Percentiles rank a stretch among this genome's conserved stretches.
phyloP scores from a whole-genome alignment of 164 flowering plant species.

The Euptelea pleiosperma region DNA sequence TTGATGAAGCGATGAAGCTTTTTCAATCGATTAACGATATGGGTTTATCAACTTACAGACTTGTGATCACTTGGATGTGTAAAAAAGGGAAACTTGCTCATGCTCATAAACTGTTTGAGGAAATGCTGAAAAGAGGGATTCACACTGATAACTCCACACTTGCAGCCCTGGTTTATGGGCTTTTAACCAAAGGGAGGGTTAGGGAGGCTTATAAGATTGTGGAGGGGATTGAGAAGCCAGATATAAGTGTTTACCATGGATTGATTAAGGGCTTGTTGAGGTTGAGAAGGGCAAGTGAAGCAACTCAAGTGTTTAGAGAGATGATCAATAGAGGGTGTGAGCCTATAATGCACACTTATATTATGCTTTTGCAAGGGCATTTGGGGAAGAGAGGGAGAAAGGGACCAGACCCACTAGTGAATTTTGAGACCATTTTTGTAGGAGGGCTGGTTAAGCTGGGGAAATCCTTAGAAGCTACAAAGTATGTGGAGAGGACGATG shows the following conservation, averaged over 20 bases:
- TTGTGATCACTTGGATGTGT: constrained; percentile 78
- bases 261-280: constrained; percentile 74
- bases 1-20: constrained; percentile 64
- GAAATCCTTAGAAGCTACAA: constrained; percentile 65
- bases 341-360: constrained; percentile 89
- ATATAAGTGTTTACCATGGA: constrained; percentile 62
- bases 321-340: constrained; percentile 82
- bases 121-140: constrained; percentile 66
- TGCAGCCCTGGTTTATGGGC: constrained; percentile 62
- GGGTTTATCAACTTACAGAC: constrained; percentile 58
- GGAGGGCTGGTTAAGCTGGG: constrained; percentile 90
- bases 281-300: constrained; percentile 63
- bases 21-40: constrained; percentile 44
- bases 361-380: constrained; percentile 92
- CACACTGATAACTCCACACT: constrained; percentile 46
- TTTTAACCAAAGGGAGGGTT: constrained; percentile 45
- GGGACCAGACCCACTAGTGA: constrained; percentile 63
- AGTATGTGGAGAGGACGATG: constrained; percentile 73
- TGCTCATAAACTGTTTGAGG: constrained; percentile 52
- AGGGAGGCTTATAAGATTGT: constrained; percentile 52
- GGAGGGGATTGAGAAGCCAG: constrained; percentile 52
- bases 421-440: constrained; percentile 83
- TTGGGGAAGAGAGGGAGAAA: constrained; percentile 87
- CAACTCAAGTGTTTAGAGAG: constrained; percentile 82
- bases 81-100: constrained; percentile 47